These are phyloP conservation scores for Primulina huaijiensis DNA, from an alignment of 257 asterid species.

Conservation along the genomic window DNA sequence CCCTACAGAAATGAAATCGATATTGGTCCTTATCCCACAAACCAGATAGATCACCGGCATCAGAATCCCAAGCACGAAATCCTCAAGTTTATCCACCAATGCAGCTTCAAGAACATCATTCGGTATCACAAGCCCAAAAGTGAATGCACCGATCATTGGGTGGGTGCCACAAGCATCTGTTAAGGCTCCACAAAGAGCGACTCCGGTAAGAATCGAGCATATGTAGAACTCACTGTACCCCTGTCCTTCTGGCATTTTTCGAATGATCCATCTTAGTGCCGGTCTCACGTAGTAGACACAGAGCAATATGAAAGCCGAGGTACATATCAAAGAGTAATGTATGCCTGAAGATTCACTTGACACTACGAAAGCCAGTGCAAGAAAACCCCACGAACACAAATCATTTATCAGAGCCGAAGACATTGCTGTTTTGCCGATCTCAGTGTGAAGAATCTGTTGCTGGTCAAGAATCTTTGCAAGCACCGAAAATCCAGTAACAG, in stretches of 20 bases:
- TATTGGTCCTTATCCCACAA: conserved; percentile 66
- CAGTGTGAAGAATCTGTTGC: conserved; percentile 66
- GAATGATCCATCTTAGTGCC: conserved; percentile 57
- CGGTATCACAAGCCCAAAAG: conserved; percentile 76
- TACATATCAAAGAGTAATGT: conserved; percentile 50
- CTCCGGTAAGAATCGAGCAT: conserved; percentile 57
- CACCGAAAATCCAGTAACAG: conserved; percentile 61
- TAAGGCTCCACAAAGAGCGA: conserved; percentile 47
- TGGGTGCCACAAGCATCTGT: conserved; percentile 78
- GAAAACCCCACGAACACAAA: conserved; percentile 55
- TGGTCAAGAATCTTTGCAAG: conserved; percentile 54
- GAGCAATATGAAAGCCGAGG: conserved; percentile 32
- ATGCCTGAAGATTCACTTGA: conserved; percentile 29
- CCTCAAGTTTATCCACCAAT: conserved; percentile 65
- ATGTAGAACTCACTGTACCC: conserved; percentile 80
- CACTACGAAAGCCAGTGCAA: conserved; percentile 46
- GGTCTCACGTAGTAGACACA: conserved; percentile 59
- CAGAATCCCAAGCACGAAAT: conserved; percentile 65
- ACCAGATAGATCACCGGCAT: conserved; percentile 81
- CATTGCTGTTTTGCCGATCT: conserved; percentile 63
- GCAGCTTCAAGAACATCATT: conserved; percentile 67
- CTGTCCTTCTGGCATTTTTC: conserved; percentile 68
- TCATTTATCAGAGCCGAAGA: conserved; percentile 58
- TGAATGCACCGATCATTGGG: conserved; percentile 83
- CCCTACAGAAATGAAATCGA: conserved; percentile 25